Percentiles rank a stretch among this genome's conserved stretches.
Conservation (phyloP, 768 basidiomycete species). For the Podaxis mareebaensis region DNA sequence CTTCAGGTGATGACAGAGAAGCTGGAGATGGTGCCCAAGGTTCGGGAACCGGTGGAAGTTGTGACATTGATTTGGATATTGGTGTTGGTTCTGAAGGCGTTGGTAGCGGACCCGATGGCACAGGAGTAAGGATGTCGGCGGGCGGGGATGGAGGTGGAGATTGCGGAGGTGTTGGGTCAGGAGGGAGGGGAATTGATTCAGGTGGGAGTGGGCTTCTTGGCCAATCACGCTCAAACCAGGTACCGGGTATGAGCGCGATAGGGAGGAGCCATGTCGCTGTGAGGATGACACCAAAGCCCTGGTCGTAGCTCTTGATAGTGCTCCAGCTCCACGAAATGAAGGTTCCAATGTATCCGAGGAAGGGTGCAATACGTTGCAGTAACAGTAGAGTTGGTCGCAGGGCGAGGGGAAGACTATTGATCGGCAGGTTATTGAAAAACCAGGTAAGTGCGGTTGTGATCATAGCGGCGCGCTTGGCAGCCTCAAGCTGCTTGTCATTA, state of each 20-base stretch:
- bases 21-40: background rate
- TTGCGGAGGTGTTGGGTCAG: background rate
- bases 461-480: conserved; percentile 71
- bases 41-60: background rate
- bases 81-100: background rate
- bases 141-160: background rate
- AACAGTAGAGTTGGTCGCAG: conserved; percentile 60
- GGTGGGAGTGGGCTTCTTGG: background rate
- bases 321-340: conserved; percentile 85
- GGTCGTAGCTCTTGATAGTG: conserved; percentile 68
- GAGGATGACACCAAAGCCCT: conserved; percentile 74
- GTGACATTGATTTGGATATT: background rate
- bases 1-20: background rate
- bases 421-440: conserved; percentile 69
- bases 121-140: no score
- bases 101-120: background rate
- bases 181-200: background rate
- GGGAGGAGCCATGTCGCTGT: conserved; percentile 84
- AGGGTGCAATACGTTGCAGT: conserved; percentile 64
- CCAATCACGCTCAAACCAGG: conserved; percentile 45
- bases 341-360: conserved; percentile 71
- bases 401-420: conserved; percentile 54
- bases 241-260: conserved; percentile 72
- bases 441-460: conserved; percentile 76
- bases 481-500: conserved; percentile 64